Evolutionary conservation across 495 filamentous ascomycete species (phyloP), one percentile per base, ranked within the genome.

Genomic region (Aspergillus ostianus): DNA sequence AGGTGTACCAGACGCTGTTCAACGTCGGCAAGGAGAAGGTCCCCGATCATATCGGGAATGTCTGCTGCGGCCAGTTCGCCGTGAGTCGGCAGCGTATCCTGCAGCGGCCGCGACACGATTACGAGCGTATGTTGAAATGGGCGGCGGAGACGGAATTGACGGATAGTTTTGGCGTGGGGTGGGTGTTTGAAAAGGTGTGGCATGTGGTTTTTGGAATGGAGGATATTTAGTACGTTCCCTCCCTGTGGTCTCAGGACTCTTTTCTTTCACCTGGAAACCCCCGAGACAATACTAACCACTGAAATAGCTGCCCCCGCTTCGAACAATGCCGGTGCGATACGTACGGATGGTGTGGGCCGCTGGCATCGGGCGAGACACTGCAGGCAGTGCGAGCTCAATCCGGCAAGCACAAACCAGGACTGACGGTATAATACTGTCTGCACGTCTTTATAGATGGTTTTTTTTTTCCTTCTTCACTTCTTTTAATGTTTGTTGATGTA

Each of bases 11-110:
- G 57, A 60, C 68, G 2, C 60, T 77, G 0, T 70, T 77, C n/a
- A 53, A 64, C 15, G 70, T 70, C 5, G 27, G 57, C 0, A 15
- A 50, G 6, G 64, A 70, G 0, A 47, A 73, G 17, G 76, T 77
- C 0, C 79, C 78, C 3, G 62, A 64, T 12, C 57, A 63, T 8
- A 74, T 81, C 17, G 78, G 78, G 12, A 74, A 75, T 20, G 68
- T 77, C 18, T 83, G 80, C 63, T 83, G 80, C 52, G 80, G 71
- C 0, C 80, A 83, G 57, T 83, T 83, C 56, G 78, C 75, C 9
- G 74, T 76, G 2, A 77, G 74, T 23, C 71, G 74, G 17, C 70
- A 75, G n/a, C 70, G 70, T 44, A 78, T 82, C 13, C 65, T 52
- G 18, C 62, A 67, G n/a, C 71, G 80, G 5, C 70, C 75, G 0